These are phyloP conservation scores for Trichocomaceae sp. DNA, from an alignment of 2,329 filamentous ascomycete species.

Conservation along the genomic window DNA sequence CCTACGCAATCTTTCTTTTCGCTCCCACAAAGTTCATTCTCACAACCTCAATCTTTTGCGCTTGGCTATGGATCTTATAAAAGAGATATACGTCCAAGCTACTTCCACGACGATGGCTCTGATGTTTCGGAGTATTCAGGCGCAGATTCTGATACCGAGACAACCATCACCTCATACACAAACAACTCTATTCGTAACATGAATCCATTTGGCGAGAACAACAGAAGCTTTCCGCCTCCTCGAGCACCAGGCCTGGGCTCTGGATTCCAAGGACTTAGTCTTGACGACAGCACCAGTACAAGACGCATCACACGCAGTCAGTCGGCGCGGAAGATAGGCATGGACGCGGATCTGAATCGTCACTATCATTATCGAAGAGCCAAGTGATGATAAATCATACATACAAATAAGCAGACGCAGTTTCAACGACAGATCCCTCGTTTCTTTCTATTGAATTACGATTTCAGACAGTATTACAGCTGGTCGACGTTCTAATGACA, in stretches of 20 bases:
- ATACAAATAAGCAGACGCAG: not conserved
- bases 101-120: constrained; percentile 21
- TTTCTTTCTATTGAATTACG: not conserved
- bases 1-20: constrained; percentile 1
- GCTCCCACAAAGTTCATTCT: not conserved
- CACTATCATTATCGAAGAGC: not conserved
- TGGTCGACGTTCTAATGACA: not conserved
- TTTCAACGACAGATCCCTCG: not conserved
- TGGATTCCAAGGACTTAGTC: constrained; percentile 12
- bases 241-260: constrained; percentile 6
- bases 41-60: not conserved
- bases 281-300: constrained; percentile 8
- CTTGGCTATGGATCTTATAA: not conserved
- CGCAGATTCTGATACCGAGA: constrained; percentile 33
- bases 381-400: not conserved
- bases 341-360: not conserved
- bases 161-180: constrained; percentile 21
- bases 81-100: constrained; percentile 14
- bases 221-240: not conserved
- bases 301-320: constrained; percentile 11
- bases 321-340: not conserved
- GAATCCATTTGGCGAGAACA: constrained; percentile 32
- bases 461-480: not conserved
- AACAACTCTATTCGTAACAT: constrained; percentile 31
- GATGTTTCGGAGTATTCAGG: constrained; percentile 26